Base-by-base conservation (phyloP, 1,284 basidiomycete species). In the Abortiporus biennis region DNA sequence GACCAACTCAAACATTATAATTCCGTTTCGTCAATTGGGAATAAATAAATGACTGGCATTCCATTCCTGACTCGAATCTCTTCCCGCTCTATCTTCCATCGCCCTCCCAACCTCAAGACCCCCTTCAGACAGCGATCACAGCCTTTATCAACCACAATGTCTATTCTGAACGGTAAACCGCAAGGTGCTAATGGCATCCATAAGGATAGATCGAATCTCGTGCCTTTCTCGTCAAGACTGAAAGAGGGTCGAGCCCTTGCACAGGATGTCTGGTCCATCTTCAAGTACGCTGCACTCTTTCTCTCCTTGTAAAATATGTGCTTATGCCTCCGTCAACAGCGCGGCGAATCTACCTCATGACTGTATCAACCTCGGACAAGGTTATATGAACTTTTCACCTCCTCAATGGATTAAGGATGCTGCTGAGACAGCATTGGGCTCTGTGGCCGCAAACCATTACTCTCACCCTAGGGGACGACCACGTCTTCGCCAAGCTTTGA, bases 361-460 rank as follows among this genome's bases (percentile, higher is more conserved):
- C 58, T 89, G 86, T 53, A 86, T 95, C 62, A 95, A 94, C 63
- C 81, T 95, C 38, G 92, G 92, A 5, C 92, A 94, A 65, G 91
- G 91, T 2, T 94, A 93, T 67, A 95, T 94, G 92, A 94, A 92
- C 69, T 88, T 89, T 56, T 61, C 83, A 1, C 92, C 92, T 12
- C 91, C 92, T 3, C 60, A 75, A 44, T 96, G 90, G 85, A 76
- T 96, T 51, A 80, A 74, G 39, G 70, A 85, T 31, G 87, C 85
- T 1, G 88, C 89, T 2, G 72, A 81, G 48, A 67, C 79, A 29
- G 86, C 91, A 0, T 71, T 96, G 47, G 69, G 72, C 45, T 63
- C 67, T 24, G 76, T 90, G 24, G 73, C 76, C 42, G 66, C 80
- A 5, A 92, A 94, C 64, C 92, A 95, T 57, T 95, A 95, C 64